phyloP scores from a whole-genome alignment of 148 eudicot species.

The Hydrangea macrophylla region DNA sequence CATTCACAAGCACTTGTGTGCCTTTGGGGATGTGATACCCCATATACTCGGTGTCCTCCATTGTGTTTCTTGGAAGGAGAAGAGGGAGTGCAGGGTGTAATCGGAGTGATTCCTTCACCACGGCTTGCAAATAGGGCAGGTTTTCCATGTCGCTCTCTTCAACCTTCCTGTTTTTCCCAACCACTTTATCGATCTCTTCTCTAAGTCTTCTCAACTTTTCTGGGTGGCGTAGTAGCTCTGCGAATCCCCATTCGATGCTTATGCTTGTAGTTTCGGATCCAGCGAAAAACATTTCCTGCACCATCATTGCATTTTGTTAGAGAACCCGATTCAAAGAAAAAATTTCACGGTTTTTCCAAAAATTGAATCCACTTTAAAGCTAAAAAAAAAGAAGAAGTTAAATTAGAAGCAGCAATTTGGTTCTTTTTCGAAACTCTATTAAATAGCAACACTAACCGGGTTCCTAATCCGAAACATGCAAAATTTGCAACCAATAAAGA shows the following conservation, averaged over 20 bases:
- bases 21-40: slow-evolving; percentile 51
- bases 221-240: slow-evolving; percentile 48
- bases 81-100: slow-evolving; percentile 66
- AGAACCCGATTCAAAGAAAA: no score
- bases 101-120: slow-evolving; percentile 57
- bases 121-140: slow-evolving; percentile 68
- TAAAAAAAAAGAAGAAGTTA: no score
- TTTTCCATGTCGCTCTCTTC: slow-evolving; percentile 34
- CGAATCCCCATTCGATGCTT: slow-evolving; percentile 53
- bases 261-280: slow-evolving; percentile 49
- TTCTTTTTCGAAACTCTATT: no score
- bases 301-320: no score
- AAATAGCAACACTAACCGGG: no score
- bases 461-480: no score
- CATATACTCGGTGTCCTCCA: slow-evolving; percentile 31
- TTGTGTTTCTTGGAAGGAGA: slow-evolving; percentile 57
- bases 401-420: no score
- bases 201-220: slow-evolving; percentile 21
- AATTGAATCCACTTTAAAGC: no score
- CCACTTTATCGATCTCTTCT: slow-evolving; percentile 11
- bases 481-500: no score
- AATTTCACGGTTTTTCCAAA: no score
- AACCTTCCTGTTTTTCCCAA: no score
- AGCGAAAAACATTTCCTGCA: slow-evolving; percentile 46
- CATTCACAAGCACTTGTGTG: slow-evolving; percentile 64